Conservation (phyloP, 441 rosid genomes). For the Euphorbia celastroides region DNA sequence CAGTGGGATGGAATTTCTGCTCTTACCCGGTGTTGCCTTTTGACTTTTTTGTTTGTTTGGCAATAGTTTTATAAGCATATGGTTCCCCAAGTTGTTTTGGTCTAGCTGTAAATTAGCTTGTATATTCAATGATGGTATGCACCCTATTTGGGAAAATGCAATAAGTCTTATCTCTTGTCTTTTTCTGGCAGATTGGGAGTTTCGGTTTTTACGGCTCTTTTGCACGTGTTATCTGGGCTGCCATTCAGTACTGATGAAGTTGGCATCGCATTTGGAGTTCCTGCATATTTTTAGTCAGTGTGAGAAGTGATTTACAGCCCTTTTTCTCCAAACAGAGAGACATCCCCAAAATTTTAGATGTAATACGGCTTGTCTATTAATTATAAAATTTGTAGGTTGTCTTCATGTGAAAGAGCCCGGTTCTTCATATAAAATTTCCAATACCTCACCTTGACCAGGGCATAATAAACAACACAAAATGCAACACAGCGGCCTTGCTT, state of each 20-base stretch:
- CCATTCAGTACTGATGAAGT: not conserved
- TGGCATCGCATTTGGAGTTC: conserved; percentile 17
- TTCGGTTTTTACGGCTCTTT: not conserved
- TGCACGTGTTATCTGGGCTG: conserved; percentile 3
- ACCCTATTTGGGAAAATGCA: not conserved
- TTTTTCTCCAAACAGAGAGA: conserved; percentile 21
- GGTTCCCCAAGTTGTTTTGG: not conserved
- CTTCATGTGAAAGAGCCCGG: no score
- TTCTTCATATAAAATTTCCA: no score
- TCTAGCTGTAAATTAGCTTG: not conserved
- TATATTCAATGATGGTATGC: not conserved
- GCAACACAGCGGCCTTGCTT: no score
- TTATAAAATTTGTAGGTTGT: conserved; percentile 29
- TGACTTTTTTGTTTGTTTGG: not conserved
- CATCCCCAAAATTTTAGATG: conserved; percentile 20
- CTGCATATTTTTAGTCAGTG: not conserved
- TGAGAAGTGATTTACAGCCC: conserved; percentile 11
- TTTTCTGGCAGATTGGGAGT: conserved; percentile 23
- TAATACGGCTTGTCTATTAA: conserved; percentile 18
- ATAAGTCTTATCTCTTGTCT: not conserved
- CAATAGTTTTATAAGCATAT: not conserved
- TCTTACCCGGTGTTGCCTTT: not conserved
- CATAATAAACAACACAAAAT: no score
- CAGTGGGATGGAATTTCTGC: not conserved
- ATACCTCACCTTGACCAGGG: no score